These are phyloP conservation scores for Chlamydomonas sphaeroides DNA, from an alignment of 139 green algal genomes.

Conservation along the genomic window DNA sequence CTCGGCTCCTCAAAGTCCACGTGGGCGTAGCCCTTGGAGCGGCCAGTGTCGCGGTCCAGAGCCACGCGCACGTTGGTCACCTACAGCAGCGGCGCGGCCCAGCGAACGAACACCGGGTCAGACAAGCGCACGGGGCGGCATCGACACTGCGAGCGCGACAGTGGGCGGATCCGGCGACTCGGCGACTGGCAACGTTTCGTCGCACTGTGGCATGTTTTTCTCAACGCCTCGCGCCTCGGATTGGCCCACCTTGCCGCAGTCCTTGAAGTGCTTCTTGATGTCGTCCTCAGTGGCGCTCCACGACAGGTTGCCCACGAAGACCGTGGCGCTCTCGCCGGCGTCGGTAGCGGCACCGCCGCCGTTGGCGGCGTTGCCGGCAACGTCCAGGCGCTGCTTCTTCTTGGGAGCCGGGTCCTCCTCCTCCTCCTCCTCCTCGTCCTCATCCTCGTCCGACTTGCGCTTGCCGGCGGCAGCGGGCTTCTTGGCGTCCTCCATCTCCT, in stretches of 20 bases:
- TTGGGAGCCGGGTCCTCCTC: conserved; percentile 41
- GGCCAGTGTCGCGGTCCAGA: conserved; percentile 64
- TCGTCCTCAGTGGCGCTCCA: conserved; percentile 67
- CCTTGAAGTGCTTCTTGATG: conserved; percentile 66
- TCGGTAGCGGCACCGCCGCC: not conserved
- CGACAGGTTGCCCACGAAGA: conserved; percentile 82
- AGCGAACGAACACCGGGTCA: no score
- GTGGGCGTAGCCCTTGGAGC: conserved; percentile 74
- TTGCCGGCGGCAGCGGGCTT: conserved; percentile 31
- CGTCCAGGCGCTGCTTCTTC: conserved; percentile 51
- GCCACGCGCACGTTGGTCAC: conserved; percentile 15
- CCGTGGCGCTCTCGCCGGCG: conserved; percentile 45
- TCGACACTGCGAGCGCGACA: no score
- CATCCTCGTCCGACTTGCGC: conserved; percentile 20
- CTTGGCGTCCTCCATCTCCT: conserved; percentile 46
- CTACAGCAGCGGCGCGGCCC: no score
- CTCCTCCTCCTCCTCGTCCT: conserved; percentile 43
- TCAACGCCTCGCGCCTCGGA: no score
- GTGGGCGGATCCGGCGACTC: no score
- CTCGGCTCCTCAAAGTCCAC: conserved; percentile 69
- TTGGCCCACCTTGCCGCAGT: conserved; percentile 64
- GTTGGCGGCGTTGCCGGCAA: conserved; percentile 39
- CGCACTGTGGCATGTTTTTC: not conserved
- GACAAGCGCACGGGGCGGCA: no score
- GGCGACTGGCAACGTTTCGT: no score